Percentiles rank a stretch among this genome's conserved stretches.
These are phyloP conservation scores for Carex scoparia DNA, from an alignment of 176 grass and related monocot genomes.

Conservation along the genomic window DNA sequence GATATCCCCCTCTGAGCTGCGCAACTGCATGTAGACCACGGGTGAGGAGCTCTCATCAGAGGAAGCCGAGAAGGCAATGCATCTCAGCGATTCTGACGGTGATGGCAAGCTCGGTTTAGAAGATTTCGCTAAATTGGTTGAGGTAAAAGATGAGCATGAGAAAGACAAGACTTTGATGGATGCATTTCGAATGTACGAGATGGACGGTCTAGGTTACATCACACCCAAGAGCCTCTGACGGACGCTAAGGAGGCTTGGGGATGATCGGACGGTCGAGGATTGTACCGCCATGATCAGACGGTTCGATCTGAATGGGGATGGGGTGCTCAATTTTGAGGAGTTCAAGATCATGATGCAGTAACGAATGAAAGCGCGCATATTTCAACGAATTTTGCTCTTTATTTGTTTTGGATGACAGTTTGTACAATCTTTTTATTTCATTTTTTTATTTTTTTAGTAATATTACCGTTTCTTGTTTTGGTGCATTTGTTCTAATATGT, in stretches of 20 bases:
- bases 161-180: slow-evolving; percentile 33
- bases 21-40: slow-evolving; percentile 5
- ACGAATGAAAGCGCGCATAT: not conserved
- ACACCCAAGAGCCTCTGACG: slow-evolving; percentile 31
- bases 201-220: slow-evolving; percentile 35
- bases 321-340: slow-evolving; percentile 38
- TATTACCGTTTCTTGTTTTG: too few relatives aligned
- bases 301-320: slow-evolving; percentile 35
- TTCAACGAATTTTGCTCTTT: not conserved
- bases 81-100: slow-evolving; percentile 27
- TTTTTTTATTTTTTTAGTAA: not conserved
- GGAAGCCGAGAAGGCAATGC: slow-evolving; percentile 22
- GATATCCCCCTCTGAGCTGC: slow-evolving; percentile 32
- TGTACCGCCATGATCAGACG: slow-evolving; percentile 31
- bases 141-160: slow-evolving; percentile 25
- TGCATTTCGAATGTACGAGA: slow-evolving; percentile 35
- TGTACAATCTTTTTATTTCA: not conserved
- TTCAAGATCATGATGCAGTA: slow-evolving; percentile 40
- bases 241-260: slow-evolving; percentile 23
- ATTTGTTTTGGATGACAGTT: not conserved
- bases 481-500: too few relatives aligned
- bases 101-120: slow-evolving; percentile 35
- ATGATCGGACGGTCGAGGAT: slow-evolving; percentile 28
- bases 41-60: slow-evolving; percentile 27
- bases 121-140: slow-evolving; percentile 30